These are phyloP conservation scores for Pestalotiopsis sp. DNA, from an alignment of 2,329 filamentous ascomycete genomes.

Conservation along the genomic window DNA sequence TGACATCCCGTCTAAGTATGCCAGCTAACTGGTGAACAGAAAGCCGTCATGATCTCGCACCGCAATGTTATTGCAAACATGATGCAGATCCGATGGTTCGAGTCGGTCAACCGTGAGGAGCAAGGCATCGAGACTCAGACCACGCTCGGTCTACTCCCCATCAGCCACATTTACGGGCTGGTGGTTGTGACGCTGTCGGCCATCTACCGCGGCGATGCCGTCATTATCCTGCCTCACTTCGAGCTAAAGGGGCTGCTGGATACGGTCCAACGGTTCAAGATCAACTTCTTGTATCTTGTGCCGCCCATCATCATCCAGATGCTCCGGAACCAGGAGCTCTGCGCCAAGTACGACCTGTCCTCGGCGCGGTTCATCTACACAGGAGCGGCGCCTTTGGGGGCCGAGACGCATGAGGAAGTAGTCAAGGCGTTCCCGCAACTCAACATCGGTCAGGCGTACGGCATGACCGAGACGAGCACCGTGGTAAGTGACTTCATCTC, in stretches of 20 bases:
- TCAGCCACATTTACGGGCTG: slow-evolving; percentile 79
- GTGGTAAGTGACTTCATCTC: slow-evolving; percentile 41
- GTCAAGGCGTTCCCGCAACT: slow-evolving; percentile 48
- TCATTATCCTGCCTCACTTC: slow-evolving; percentile 73
- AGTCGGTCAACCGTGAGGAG: slow-evolving; percentile 32
- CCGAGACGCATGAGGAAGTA: slow-evolving; percentile 67
- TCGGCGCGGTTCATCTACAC: slow-evolving; percentile 69
- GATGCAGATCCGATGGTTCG: slow-evolving; percentile 58
- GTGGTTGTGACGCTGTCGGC: slow-evolving; percentile 69
- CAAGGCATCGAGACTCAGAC: slow-evolving; percentile 35
- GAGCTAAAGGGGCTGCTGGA: slow-evolving; percentile 65
- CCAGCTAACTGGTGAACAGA: slow-evolving; percentile 42
- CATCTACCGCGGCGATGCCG: slow-evolving; percentile 71
- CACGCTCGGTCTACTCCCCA: slow-evolving; percentile 67
- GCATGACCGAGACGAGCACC: slow-evolving; percentile 78
- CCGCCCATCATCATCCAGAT: slow-evolving; percentile 82
- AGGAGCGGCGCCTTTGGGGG: slow-evolving; percentile 77
- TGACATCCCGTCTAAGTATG: background rate
- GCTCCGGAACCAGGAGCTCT: slow-evolving; percentile 63
- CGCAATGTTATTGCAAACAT: slow-evolving; percentile 75
- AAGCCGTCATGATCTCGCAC: slow-evolving; percentile 80
- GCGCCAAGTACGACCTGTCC: slow-evolving; percentile 71
- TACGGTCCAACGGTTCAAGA: slow-evolving; percentile 68
- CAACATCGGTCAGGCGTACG: slow-evolving; percentile 69
- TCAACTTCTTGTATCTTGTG: slow-evolving; percentile 67